Percentiles rank a stretch among this genome's conserved stretches.
Conservation (phyloP, 2,329 filamentous ascomycete genomes). For the Calonectria hawksworthii region DNA sequence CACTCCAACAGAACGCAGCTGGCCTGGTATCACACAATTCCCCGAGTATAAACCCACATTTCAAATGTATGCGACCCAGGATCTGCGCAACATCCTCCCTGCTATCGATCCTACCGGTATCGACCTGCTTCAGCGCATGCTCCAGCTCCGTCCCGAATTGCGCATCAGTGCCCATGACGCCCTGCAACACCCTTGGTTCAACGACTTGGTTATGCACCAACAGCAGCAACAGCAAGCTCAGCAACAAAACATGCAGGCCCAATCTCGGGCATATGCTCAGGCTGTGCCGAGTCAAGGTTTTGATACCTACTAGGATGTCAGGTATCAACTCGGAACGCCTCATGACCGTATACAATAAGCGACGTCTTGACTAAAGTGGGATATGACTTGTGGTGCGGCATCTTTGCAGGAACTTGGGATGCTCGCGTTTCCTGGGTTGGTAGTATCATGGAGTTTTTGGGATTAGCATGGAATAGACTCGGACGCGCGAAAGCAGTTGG, state of each 20-base stretch:
- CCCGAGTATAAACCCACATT: constrained; percentile 98
- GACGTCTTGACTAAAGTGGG: neutral
- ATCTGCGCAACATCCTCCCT: constrained; percentile 86
- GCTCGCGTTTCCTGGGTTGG: constrained; percentile 14
- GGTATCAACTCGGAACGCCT: neutral
- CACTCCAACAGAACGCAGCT: constrained; percentile 93
- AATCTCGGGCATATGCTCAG: constrained; percentile 57
- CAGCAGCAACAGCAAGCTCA: constrained; percentile 59
- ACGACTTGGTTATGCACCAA: constrained; percentile 74
- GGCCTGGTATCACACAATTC: constrained; percentile 94
- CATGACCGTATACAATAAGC: neutral
- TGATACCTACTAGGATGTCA: constrained; percentile 50
- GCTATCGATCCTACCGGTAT: constrained; percentile 91
- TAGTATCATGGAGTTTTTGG: constrained; percentile 43
- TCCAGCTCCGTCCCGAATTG: constrained; percentile 92
- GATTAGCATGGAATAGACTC: constrained; percentile 41
- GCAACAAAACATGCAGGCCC: constrained; percentile 56
- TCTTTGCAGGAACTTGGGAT: constrained; percentile 10
- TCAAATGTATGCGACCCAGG: constrained; percentile 94
- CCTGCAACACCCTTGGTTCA: constrained; percentile 93
- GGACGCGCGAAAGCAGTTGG: constrained; percentile 33
- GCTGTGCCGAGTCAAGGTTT: constrained; percentile 55
- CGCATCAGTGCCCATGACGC: constrained; percentile 90
- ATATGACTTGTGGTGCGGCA: neutral
- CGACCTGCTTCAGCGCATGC: constrained; percentile 89